These are phyloP conservation scores for Fusarium papillatum DNA, from an alignment of 2,329 filamentous ascomycete genomes.

Conservation along the genomic window DNA sequence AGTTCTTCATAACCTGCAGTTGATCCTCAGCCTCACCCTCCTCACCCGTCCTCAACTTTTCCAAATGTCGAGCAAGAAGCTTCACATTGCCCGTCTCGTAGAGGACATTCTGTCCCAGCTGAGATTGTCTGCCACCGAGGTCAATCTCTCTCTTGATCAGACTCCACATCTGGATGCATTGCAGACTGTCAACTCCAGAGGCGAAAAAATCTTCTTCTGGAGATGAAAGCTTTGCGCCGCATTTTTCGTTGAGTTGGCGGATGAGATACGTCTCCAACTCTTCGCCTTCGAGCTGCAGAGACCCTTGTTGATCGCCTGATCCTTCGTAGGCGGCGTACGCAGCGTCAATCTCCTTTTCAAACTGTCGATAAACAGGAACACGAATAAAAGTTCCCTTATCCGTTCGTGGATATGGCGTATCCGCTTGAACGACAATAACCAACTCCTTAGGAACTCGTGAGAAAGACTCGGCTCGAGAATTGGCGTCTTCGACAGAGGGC, in stretches of 20 bases:
- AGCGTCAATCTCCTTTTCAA: slow-evolving; percentile 58
- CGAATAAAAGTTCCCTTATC: slow-evolving; percentile 70
- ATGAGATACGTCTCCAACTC: slow-evolving; percentile 50
- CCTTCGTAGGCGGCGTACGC: slow-evolving; percentile 47
- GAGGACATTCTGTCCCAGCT: slow-evolving; percentile 67
- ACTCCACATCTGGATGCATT: slow-evolving; percentile 68
- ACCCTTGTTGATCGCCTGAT: slow-evolving; percentile 4
- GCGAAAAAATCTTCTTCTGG: slow-evolving; percentile 66
- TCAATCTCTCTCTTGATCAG: slow-evolving; percentile 65
- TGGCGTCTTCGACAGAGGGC: slow-evolving; percentile 64
- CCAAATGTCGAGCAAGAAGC: slow-evolving; percentile 35
- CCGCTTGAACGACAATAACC: slow-evolving; percentile 60
- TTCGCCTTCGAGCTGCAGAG: neutral
- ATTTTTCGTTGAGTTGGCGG: slow-evolving; percentile 48
- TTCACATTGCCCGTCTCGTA: slow-evolving; percentile 62
- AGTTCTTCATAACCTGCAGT: slow-evolving; percentile 47
- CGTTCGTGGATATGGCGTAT: slow-evolving; percentile 60
- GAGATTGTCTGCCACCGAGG: slow-evolving; percentile 53
- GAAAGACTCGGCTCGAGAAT: slow-evolving; percentile 64
- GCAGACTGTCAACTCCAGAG: slow-evolving; percentile 69
- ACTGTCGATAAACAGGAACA: slow-evolving; percentile 60
- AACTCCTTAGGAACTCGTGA: slow-evolving; percentile 66
- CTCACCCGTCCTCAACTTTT: slow-evolving; percentile 39
- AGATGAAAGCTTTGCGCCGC: neutral
- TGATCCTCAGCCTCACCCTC: slow-evolving; percentile 35